Evolutionary conservation across 352 stramenopile genomes (phyloP), one percentile per base, ranked within the genome.

Genomic region (Phytophthora hibernalis): DNA sequence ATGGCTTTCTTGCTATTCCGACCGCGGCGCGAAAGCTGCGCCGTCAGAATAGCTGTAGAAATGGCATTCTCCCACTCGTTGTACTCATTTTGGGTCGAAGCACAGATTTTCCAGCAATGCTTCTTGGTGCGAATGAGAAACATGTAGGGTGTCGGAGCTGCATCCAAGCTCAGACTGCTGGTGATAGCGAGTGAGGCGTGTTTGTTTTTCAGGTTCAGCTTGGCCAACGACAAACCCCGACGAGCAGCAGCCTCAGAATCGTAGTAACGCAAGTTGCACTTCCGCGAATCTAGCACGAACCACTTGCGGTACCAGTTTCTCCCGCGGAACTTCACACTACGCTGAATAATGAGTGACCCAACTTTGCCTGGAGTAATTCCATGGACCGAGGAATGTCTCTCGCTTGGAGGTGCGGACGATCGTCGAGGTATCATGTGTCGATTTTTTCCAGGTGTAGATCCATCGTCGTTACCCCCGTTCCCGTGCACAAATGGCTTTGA

Each of bases 251-350:
- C 61, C 65, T 93, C 83, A 3, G 82, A 90, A 54, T 93, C 85
- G 65, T 92, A 93, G 43, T 90, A 93, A 5, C 83, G 82, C 50
- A 93, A 38, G 0, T 87, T 51, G n/a, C 76, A 79, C 66, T 92
- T 90, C 22, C 64, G 69, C 7, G 66, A 70, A 54, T 93, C 82
- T 8, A 93, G 54, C 1, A 90, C 81, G 60, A 93, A 91, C 85
- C 85, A 93, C 65, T 93, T 93, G 42, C 83, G 79, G 40, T 93
- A 93, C 85, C 85, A 93, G 48, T 90, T 80, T 5, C 78, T 74
- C 20, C 83, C 82, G 9, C 81, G 82, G 28, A 91, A 91, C 55
- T 90, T 91, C 37, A 90, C 70, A 57, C 76, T 85, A 42, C 85
- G 81, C 60, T 93, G 79, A 28, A 93, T 77, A 48, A 93, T 93